These are phyloP conservation scores for Spergularia bocconei DNA, from an alignment of 148 eudicot genomes.

Conservation along the genomic window DNA sequence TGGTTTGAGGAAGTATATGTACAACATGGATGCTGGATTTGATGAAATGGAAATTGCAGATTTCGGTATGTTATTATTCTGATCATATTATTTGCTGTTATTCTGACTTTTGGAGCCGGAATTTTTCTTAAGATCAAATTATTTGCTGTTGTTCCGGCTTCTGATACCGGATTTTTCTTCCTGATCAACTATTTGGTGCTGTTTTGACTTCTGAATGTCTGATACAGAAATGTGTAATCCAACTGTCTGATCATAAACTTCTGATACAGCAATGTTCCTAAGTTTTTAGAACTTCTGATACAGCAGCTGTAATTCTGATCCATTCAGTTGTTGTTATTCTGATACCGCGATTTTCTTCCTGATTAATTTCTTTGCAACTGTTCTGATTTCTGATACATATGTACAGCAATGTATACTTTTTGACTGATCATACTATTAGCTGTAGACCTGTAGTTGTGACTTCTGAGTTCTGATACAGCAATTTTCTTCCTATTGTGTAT, in stretches of 20 bases:
- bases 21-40: constrained; percentile 33
- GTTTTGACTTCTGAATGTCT: too few relatives aligned
- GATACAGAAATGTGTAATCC: too few relatives aligned
- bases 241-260: background rate
- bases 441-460: too few relatives aligned
- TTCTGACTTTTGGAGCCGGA: background rate
- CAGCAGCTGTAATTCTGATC: background rate
- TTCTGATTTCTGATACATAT: background rate
- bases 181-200: background rate
- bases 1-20: constrained; percentile 51
- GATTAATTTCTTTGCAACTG: background rate
- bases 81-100: background rate
- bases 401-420: background rate
- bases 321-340: background rate
- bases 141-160: background rate
- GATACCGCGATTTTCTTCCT: background rate
- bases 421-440: background rate
- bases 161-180: background rate
- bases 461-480: background rate
- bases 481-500: background rate
- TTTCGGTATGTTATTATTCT: constrained; percentile 40
- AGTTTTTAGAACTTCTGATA: too few relatives aligned
- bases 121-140: background rate
- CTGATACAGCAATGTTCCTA: background rate
- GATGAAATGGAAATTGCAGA: constrained; percentile 46